Evolutionary conservation across 2,329 filamentous ascomycete species (phyloP).

Genomic region (Pseudocercospora musae): DNA sequence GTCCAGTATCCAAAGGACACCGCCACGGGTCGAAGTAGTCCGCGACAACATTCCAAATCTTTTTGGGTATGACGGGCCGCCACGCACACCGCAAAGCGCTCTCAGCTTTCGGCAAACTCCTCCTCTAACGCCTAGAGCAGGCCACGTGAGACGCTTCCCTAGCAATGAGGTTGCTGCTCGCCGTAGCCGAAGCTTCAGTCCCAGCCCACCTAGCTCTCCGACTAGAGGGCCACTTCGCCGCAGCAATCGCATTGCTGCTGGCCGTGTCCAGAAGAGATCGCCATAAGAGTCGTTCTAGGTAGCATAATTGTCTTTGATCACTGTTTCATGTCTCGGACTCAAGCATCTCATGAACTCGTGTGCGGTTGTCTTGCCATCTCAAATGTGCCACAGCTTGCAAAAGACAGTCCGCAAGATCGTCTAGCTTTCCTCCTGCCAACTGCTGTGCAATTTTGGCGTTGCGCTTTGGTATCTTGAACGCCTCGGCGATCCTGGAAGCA

Average conservation of each 20-base stretch:
- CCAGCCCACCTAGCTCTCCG: not conserved
- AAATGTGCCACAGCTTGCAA: slow-evolving; percentile 75
- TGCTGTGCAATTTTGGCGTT: slow-evolving; percentile 27
- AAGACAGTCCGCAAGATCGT: slow-evolving; percentile 77
- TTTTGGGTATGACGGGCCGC: not conserved
- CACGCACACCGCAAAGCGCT: not conserved
- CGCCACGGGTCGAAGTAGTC: not conserved
- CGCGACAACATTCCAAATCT: not conserved
- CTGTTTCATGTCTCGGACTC: not conserved
- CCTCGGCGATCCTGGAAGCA: slow-evolving; percentile 37
- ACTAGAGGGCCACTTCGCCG: not conserved
- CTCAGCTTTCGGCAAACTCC: not conserved
- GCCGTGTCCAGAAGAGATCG: not conserved
- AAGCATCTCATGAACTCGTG: slow-evolving; percentile 4
- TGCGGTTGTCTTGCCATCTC: slow-evolving; percentile 65
- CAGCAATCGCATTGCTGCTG: not conserved
- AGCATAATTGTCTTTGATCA: not conserved
- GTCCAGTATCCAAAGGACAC: not conserved
- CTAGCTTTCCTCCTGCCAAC: slow-evolving; percentile 56
- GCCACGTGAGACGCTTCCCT: not conserved
- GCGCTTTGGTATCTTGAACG: slow-evolving; percentile 30
- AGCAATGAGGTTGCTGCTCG: not conserved
- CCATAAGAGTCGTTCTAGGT: not conserved
- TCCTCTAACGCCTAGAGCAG: not conserved
- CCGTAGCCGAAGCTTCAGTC: not conserved